Evolutionary conservation across 768 basidiomycete genomes (phyloP).

Genomic region (Xerocomellus dryophilus): DNA sequence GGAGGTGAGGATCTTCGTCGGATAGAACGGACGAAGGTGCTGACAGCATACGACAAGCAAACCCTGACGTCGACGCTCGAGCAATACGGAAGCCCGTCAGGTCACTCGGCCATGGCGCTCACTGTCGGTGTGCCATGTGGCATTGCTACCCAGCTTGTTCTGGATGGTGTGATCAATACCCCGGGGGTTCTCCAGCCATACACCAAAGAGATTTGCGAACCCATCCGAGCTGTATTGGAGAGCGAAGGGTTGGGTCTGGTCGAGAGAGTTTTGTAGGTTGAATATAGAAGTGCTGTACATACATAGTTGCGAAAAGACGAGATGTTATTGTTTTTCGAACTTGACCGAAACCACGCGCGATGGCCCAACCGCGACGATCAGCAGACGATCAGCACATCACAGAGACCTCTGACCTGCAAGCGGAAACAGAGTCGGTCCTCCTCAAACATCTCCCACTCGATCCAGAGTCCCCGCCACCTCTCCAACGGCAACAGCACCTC

Average conservation of each 20-base stretch:
- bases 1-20: constrained; percentile 41
- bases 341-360: constrained; percentile 6
- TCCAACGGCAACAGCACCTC: constrained; percentile 67
- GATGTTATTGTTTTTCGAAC: background rate
- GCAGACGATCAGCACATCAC: constrained; percentile 63
- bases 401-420: constrained; percentile 58
- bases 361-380: constrained; percentile 28
- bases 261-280: constrained; percentile 59
- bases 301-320: too few relatives aligned
- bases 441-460: constrained; percentile 47
- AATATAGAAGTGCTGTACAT: background rate
- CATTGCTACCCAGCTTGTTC: constrained; percentile 85
- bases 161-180: constrained; percentile 77
- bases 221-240: constrained; percentile 64
- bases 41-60: constrained; percentile 44
- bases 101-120: constrained; percentile 87
- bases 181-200: constrained; percentile 88
- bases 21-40: background rate
- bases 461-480: constrained; percentile 29
- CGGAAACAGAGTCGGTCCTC: constrained; percentile 65
- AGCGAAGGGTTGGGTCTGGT: constrained; percentile 71
- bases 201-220: constrained; percentile 77
- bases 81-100: constrained; percentile 74
- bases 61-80: constrained; percentile 90
- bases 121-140: constrained; percentile 94